Evolutionary conservation across 306 rosid genomes (phyloP), one percentile per base, ranked within the genome.

Genomic region (Mucuna pruriens): DNA sequence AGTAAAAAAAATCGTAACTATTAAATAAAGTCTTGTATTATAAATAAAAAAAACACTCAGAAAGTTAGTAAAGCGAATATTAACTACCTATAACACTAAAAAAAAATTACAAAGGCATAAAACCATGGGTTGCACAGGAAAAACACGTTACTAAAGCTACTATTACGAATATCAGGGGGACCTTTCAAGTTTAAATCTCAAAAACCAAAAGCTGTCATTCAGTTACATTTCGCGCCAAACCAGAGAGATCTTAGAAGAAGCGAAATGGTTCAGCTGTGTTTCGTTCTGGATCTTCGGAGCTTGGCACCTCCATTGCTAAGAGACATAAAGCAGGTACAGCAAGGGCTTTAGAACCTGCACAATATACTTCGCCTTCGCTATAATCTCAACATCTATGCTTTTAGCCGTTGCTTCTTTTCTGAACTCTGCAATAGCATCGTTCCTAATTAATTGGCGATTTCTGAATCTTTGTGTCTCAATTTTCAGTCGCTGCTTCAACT

Each of bases 401-500:
- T 42, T 55, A 48, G 33, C 51, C 9, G 0, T 54, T 75, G 36
- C 69, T 71, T 42, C 60, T 55, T 39, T 17, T 48, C 51, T 67
- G 15, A 45, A 57, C 54, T 60, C 48, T 76, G 4, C 66, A 34
- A 15, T 71, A 5, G 40, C 67, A 69, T 48, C 33, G 7, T 65
- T 61, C 63, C 46, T 65, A 40, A 55, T 34, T 46, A 42, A 77
- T 48, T 16, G 6, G 16, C 31, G 60, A 22, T 77, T 87, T 83
- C 80, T 65, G 40, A 71, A 49, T 71, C 5, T 62, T 48, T 62
- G 67, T n/a, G 25, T 54, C 12, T 83, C 61, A 73, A 75, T 80
- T 79, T n/a, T 70, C 80, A 92, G 97, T 87, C 92, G 5, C 77
- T 92, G 83, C 89, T 92, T 85, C 92, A 90, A 84, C 90, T 92